phyloP scores from a whole-genome alignment of 208 protist species.

The Leishmania gerbilli region DNA sequence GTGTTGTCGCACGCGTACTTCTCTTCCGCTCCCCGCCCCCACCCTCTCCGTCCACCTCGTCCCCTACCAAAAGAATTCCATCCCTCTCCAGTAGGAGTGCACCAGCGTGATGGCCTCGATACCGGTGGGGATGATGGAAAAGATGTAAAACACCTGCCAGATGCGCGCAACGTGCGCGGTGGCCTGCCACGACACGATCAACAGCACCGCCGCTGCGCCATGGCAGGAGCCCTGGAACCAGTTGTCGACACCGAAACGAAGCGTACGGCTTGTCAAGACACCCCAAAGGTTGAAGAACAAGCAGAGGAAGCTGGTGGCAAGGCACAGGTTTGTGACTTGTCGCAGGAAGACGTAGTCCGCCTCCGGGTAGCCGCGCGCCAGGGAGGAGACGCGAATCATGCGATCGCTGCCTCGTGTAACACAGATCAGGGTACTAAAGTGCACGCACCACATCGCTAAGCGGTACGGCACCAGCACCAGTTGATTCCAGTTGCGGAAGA shows the following conservation, averaged over 20 bases:
- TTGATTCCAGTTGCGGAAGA: constrained; percentile 48
- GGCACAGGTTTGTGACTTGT: constrained; percentile 38
- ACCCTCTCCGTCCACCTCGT: background rate
- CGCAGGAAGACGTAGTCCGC: constrained; percentile 50
- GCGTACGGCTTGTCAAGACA: constrained; percentile 60
- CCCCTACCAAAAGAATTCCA: constrained; percentile 47
- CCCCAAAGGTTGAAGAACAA: constrained; percentile 56
- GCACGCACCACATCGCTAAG: constrained; percentile 43
- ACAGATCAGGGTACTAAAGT: constrained; percentile 68
- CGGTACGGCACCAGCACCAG: constrained; percentile 60
- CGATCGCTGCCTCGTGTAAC: constrained; percentile 44
- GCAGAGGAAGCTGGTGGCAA: constrained; percentile 55
- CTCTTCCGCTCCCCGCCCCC: background rate
- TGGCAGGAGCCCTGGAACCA: constrained; percentile 60
- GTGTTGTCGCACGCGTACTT: background rate
- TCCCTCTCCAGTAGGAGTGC: constrained; percentile 44
- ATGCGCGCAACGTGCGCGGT: constrained; percentile 47
- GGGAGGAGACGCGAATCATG: constrained; percentile 53
- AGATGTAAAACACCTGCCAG: constrained; percentile 79
- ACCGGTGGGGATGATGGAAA: constrained; percentile 67
- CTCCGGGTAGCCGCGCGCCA: constrained; percentile 29
- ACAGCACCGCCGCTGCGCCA: constrained; percentile 46
- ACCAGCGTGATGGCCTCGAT: constrained; percentile 53
- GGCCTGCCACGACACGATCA: constrained; percentile 58
- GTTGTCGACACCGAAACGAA: constrained; percentile 61